Conservation (phyloP, 345 rosid species). For the Alliaria petiolata region DNA sequence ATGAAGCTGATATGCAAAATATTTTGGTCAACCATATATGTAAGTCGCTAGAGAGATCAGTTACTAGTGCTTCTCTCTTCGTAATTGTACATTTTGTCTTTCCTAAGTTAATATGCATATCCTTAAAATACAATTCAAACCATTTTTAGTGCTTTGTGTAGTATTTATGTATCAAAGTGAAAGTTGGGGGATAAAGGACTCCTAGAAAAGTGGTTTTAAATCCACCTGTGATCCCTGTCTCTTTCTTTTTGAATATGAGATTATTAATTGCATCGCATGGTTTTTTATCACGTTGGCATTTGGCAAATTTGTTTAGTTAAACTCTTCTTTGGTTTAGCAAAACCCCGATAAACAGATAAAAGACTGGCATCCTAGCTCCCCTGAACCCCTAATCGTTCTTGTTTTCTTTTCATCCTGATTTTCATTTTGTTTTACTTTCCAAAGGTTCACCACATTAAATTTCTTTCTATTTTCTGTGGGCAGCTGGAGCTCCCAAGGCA, state of each 20-base stretch:
- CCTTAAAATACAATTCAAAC: background rate
- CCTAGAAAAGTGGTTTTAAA: slow-evolving; percentile 2
- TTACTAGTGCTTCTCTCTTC: background rate
- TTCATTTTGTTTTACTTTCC: background rate
- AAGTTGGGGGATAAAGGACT: background rate
- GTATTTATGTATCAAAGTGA: background rate
- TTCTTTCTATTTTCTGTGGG: background rate
- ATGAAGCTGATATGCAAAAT: slow-evolving; percentile 97
- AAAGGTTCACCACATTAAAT: background rate
- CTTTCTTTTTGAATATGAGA: background rate
- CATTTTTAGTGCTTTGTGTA: background rate
- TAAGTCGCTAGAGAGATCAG: slow-evolving; percentile 41
- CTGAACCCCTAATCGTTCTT: background rate
- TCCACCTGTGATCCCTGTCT: background rate
- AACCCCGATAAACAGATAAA: background rate
- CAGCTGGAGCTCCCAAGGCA: slow-evolving; percentile 98
- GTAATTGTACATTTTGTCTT: background rate
- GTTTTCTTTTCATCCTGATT: background rate
- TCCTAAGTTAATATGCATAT: background rate
- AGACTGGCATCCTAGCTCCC: background rate
- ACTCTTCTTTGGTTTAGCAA: background rate
- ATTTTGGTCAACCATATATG: slow-evolving; percentile 98
- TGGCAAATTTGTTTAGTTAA: background rate
- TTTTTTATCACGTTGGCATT: slow-evolving; percentile 1
- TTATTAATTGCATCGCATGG: background rate